Conservation (phyloP, 371 early-diverging fungal genomes). For the Mucor lusitanicus region DNA sequence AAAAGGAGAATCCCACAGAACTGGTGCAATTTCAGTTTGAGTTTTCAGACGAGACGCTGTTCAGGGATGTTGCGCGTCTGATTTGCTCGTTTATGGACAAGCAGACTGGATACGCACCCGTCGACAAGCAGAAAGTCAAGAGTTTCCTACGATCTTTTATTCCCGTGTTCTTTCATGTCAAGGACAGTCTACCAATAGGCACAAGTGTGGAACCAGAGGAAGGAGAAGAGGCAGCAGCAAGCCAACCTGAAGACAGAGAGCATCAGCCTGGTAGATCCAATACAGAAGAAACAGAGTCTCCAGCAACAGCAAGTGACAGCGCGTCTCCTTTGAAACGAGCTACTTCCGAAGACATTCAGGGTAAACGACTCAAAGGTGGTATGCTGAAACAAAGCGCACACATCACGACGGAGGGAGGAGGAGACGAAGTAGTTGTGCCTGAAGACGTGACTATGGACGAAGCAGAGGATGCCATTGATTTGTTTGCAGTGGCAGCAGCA, state of each 20-base stretch:
- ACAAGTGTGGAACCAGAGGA: conserved; percentile 41
- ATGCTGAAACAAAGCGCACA: neutral
- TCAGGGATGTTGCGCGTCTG: conserved; percentile 64
- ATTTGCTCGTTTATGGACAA: conserved; percentile 56
- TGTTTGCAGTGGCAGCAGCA: conserved; percentile 32
- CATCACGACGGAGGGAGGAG: neutral
- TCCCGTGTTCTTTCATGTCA: conserved; percentile 68
- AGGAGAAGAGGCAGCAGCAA: neutral
- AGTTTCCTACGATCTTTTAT: conserved; percentile 73
- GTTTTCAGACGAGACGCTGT: conserved; percentile 62
- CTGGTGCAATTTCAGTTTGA: conserved; percentile 66
- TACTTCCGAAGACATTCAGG: conserved; percentile 4
- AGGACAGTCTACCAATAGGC: neutral
- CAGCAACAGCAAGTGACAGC: conserved; percentile 1
- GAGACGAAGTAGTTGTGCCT: conserved; percentile 23
- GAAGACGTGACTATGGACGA: neutral
- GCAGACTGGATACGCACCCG: conserved; percentile 52
- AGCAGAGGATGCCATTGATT: neutral
- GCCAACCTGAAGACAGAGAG: conserved; percentile 22
- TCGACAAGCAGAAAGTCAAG: conserved; percentile 69
- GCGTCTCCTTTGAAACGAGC: neutral
- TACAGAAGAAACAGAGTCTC: conserved; percentile 35
- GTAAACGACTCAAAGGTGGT: conserved; percentile 15
- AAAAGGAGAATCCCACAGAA: neutral
- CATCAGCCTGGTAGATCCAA: neutral